Conservation (phyloP, 1,284 basidiomycete species). For the Stygiomarasmius scandens region DNA sequence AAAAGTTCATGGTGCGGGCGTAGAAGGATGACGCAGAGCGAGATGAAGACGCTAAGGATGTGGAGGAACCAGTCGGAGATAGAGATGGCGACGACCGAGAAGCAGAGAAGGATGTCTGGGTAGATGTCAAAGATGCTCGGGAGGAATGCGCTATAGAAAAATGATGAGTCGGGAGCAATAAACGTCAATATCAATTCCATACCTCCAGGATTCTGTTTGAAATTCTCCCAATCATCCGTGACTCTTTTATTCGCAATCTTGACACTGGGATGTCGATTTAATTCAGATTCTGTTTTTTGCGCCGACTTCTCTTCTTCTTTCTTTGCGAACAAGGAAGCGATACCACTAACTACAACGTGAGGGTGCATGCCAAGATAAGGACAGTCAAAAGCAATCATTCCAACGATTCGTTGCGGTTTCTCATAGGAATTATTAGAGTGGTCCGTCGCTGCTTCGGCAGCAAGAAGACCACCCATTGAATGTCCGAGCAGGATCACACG, state of each 20-base stretch:
- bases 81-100: constrained; percentile 16
- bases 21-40: constrained; percentile 22
- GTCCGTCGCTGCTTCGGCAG: constrained; percentile 54
- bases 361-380: constrained; percentile 64
- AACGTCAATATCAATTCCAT: no score
- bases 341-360: constrained; percentile 57
- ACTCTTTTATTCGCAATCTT: constrained; percentile 45
- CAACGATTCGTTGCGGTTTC: constrained; percentile 46
- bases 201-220: constrained; percentile 39
- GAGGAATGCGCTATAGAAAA: neutral
- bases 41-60: constrained; percentile 11
- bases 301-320: constrained; percentile 23
- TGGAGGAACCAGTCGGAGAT: neutral
- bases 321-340: constrained; percentile 52
- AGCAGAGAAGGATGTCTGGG: no score
- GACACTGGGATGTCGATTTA: constrained; percentile 48
- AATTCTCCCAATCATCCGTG: constrained; percentile 51
- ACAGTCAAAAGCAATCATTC: constrained; percentile 57
- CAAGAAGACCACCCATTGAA: constrained; percentile 61
- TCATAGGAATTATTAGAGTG: constrained; percentile 34
- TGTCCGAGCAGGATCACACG: constrained; percentile 58
- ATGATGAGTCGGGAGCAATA: no score
- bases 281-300: constrained; percentile 35
- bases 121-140: neutral
- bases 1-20: constrained; percentile 38